Conservation (phyloP, 352 stramenopile species). For the Pythium monospermum region DNA sequence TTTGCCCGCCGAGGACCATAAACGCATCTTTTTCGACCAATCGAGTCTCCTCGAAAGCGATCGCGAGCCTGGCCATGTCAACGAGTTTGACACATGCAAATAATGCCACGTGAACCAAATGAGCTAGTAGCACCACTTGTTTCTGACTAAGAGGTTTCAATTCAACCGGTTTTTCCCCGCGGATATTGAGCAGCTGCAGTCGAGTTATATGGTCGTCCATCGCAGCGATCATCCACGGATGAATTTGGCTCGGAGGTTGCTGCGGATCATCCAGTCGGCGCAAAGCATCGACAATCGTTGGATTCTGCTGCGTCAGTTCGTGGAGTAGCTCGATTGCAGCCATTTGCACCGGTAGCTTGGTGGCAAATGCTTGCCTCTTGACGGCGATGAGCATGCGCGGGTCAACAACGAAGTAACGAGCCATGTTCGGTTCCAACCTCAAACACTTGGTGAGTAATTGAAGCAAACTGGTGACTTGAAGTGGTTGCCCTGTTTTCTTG, state of each 20-base stretch:
- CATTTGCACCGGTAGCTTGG: constrained; percentile 5
- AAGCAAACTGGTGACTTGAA: constrained; percentile 2
- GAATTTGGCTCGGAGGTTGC: background rate
- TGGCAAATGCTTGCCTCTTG: constrained; percentile 1
- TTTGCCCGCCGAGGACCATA: constrained; percentile 4
- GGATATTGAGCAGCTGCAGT: background rate
- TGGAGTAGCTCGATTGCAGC: constrained; percentile 6
- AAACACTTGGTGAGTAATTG: constrained; percentile 1
- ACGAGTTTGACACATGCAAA: constrained; percentile 10
- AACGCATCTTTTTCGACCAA: constrained; percentile 10
- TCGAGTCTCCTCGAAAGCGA: constrained; percentile 16
- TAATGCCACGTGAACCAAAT: constrained; percentile 8
- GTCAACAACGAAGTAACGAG: constrained; percentile 11
- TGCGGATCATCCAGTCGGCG: constrained; percentile 5
- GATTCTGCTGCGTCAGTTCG: background rate
- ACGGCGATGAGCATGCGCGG: constrained; percentile 9
- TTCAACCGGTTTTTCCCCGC: too few relatives aligned
- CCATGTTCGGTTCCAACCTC: constrained; percentile 1
- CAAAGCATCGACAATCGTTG: background rate
- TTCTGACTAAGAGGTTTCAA: constrained; percentile 3
- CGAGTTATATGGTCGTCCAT: background rate
- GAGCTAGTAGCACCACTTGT: constrained; percentile 9
- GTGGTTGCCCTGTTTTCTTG: constrained; percentile 2
- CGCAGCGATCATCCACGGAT: constrained; percentile 5
- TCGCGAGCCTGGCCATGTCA: constrained; percentile 11